A percentile compares a stretch with the other conserved stretches of the same genome.
phyloP scores from a whole-genome alignment of 2,329 filamentous ascomycete genomes.

The Colletotrichum liaoningense region DNA sequence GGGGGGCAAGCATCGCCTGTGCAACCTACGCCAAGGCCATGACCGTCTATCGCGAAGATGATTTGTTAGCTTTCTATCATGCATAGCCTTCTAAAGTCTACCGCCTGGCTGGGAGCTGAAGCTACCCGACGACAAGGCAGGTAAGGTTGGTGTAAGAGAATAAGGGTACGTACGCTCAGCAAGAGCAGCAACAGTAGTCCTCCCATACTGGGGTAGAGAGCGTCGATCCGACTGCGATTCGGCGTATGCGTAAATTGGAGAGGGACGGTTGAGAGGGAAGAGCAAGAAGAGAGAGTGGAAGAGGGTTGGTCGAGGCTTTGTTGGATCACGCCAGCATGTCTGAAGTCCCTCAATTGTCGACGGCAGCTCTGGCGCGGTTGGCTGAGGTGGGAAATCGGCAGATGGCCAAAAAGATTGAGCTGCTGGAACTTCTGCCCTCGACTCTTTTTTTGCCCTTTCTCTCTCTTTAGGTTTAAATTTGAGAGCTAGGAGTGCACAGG shows the following conservation, averaged over 20 bases:
- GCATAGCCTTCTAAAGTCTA: neutral
- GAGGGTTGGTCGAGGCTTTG: conserved; percentile 9
- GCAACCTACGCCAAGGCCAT: conserved; percentile 69
- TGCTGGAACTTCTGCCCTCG: neutral
- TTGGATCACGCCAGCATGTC: conserved; percentile 31
- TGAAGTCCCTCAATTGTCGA: conserved; percentile 1
- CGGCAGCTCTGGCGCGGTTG: neutral
- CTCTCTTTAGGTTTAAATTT: neutral
- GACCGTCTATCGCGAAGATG: conserved; percentile 54
- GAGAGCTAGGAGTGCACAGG: conserved; percentile 8
- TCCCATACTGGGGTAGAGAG: conserved; percentile 46
- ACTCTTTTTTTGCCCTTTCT: conserved; percentile 5
- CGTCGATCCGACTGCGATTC: conserved; percentile 4
- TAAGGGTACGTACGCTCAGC: conserved; percentile 50
- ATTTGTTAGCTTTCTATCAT: conserved; percentile 18
- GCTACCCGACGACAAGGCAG: neutral
- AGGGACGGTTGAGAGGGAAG: neutral
- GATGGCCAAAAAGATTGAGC: neutral
- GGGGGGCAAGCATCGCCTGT: conserved; percentile 23
- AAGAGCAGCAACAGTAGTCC: conserved; percentile 53
- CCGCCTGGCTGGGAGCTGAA: conserved; percentile 23
- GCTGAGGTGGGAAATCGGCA: neutral
- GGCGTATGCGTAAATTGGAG: neutral
- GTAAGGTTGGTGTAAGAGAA: neutral
- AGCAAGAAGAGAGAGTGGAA: neutral